Evolutionary conservation across 768 basidiomycete species (phyloP).

Genomic region (Termitomyces sp.): DNA sequence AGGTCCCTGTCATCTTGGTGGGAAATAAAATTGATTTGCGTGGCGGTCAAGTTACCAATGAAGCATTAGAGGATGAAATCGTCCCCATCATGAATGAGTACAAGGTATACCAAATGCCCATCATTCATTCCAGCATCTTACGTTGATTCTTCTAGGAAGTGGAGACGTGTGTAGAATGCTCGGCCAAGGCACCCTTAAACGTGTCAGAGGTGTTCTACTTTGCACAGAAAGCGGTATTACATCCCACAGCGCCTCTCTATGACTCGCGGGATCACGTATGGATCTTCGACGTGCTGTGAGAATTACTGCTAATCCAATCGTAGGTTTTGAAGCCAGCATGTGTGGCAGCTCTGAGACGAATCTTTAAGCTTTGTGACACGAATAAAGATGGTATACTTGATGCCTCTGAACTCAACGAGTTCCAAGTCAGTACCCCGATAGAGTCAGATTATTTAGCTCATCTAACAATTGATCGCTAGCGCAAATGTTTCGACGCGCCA

Average conservation of each 20-base stretch:
- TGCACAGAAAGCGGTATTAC: conserved; percentile 95
- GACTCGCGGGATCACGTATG: conserved; percentile 92
- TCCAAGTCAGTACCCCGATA: conserved; percentile 62
- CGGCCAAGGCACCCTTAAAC: conserved; percentile 85
- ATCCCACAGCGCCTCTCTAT: conserved; percentile 95
- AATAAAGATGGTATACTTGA: conserved; percentile 94
- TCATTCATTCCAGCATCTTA: conserved; percentile 3
- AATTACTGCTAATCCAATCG: conserved; percentile 7
- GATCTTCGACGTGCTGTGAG: not conserved
- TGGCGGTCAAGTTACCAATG: conserved; percentile 89
- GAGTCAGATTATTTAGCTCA: not conserved
- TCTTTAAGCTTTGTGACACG: conserved; percentile 94
- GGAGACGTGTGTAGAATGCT: conserved; percentile 96
- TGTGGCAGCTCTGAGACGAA: conserved; percentile 78
- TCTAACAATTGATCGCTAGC: conserved; percentile 34
- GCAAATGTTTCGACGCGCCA: conserved; percentile 94
- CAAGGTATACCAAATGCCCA: conserved; percentile 55
- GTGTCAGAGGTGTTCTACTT: conserved; percentile 98
- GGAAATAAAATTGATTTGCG: conserved; percentile 98
- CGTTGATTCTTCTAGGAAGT: conserved; percentile 67
- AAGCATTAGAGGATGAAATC: conserved; percentile 92
- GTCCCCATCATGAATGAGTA: conserved; percentile 98
- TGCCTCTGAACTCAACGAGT: conserved; percentile 89
- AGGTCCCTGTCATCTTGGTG: conserved; percentile 96
- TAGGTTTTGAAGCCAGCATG: conserved; percentile 93